These are phyloP conservation scores for Fraxinus ornus DNA, from an alignment of 305 asterid species.

Conservation along the genomic window DNA sequence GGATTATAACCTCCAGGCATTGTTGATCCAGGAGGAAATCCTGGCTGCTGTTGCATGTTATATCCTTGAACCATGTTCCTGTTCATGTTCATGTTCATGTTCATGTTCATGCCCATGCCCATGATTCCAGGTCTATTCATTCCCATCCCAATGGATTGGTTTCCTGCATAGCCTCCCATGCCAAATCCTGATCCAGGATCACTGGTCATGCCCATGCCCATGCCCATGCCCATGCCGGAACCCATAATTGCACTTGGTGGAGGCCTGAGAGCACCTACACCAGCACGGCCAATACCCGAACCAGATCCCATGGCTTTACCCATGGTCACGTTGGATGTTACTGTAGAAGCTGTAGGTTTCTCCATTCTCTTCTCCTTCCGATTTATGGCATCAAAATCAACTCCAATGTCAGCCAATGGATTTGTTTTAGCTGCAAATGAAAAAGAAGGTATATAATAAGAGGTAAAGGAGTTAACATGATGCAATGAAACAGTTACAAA, in stretches of 20 bases:
- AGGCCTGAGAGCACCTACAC: conserved; percentile 55
- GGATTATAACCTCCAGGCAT: conserved; percentile 73
- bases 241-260: conserved; percentile 55
- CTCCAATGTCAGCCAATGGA: conserved; percentile 86
- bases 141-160: neutral
- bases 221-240: conserved; percentile 34
- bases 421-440: conserved; percentile 77
- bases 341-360: conserved; percentile 58
- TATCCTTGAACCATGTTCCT: conserved; percentile 48
- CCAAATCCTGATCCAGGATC: conserved; percentile 1
- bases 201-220: neutral
- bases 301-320: conserved; percentile 99
- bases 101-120: conserved; percentile 28
- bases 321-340: conserved; percentile 70
- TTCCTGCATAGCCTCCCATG: neutral
- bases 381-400: conserved; percentile 92
- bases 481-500: neutral
- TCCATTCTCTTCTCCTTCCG: conserved; percentile 97
- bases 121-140: neutral
- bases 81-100: conserved; percentile 17
- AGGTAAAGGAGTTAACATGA: neutral
- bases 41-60: conserved; percentile 62
- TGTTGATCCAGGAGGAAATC: conserved; percentile 57
- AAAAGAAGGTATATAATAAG: neutral
- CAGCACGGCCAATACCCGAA: conserved; percentile 84